phyloP scores from a whole-genome alignment of 1,139 yeast species.

The Scheffersomyces insectosa region DNA sequence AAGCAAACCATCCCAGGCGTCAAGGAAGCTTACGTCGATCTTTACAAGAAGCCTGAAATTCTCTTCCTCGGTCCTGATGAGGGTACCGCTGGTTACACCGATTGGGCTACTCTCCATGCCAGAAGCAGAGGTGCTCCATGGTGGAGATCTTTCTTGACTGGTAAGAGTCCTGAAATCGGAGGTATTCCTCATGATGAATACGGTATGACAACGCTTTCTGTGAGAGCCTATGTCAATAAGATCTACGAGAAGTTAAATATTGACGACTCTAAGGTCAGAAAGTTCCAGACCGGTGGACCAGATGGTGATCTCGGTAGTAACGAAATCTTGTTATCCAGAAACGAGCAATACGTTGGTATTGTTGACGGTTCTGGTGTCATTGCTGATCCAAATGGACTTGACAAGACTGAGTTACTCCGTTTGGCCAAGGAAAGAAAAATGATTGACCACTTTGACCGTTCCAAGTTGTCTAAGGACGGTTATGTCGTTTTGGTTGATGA shows the following conservation, averaged over 20 bases:
- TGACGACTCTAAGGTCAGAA: slow-evolving; percentile 58
- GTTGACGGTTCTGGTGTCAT: slow-evolving; percentile 97
- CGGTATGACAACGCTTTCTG: slow-evolving; percentile 97
- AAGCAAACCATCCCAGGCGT: slow-evolving; percentile 72
- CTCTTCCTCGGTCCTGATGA: slow-evolving; percentile 98
- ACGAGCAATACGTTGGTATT: slow-evolving; percentile 82
- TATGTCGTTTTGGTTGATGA: slow-evolving; percentile 87
- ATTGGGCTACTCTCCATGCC: slow-evolving; percentile 99
- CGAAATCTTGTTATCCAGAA: slow-evolving; percentile 81
- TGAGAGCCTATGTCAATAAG: slow-evolving; percentile 87
- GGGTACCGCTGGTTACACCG: slow-evolving; percentile 92
- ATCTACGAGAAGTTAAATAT: slow-evolving; percentile 76
- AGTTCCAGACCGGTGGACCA: slow-evolving; percentile 98
- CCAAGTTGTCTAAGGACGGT: slow-evolving; percentile 71
- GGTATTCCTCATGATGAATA: slow-evolving; percentile 98
- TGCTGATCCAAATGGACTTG: slow-evolving; percentile 87
- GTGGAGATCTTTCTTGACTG: slow-evolving; percentile 99
- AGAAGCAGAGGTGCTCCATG: slow-evolving; percentile 92
- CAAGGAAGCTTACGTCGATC: slow-evolving; percentile 83
- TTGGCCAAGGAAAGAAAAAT: slow-evolving; percentile 79
- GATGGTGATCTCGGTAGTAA: slow-evolving; percentile 98
- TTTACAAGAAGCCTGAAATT: slow-evolving; percentile 82
- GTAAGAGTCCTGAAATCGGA: slow-evolving; percentile 88
- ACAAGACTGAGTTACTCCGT: slow-evolving; percentile 73
- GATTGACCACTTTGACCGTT: slow-evolving; percentile 67